Evolutionary conservation across 768 basidiomycete genomes (phyloP).

Genomic region (Trametes cinnabarina): DNA sequence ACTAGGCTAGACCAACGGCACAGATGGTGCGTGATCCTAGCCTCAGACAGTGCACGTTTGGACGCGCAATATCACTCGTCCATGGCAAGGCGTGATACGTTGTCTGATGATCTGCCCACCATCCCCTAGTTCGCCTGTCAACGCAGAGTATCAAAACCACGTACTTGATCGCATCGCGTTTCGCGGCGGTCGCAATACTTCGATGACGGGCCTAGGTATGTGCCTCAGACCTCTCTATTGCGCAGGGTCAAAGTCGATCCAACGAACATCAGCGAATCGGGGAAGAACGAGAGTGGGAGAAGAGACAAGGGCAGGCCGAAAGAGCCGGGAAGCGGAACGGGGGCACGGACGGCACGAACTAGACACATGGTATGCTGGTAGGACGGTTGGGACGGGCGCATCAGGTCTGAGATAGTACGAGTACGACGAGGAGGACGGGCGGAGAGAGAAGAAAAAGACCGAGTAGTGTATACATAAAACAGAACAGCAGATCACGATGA

Average conservation of each 20-base stretch:
- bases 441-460: constrained; percentile 7
- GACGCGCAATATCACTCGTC: too few relatives aligned
- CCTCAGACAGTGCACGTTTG: too few relatives aligned
- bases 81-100: too few relatives aligned
- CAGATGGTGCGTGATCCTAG: too few relatives aligned
- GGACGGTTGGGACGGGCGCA: neutral
- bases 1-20: too few relatives aligned
- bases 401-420: neutral
- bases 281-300: constrained; percentile 3
- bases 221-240: constrained; percentile 1
- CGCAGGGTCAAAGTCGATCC: neutral
- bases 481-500: constrained; percentile 18
- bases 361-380: constrained; percentile 4
- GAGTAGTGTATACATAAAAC: constrained; percentile 17
- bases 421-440: neutral
- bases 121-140: too few relatives aligned
- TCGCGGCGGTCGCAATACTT: too few relatives aligned
- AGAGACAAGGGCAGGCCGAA: constrained; percentile 4
- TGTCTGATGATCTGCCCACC: too few relatives aligned
- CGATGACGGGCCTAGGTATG: too few relatives aligned
- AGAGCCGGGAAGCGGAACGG: constrained; percentile 1
- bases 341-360: neutral
- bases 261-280: neutral
- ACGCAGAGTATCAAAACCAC: too few relatives aligned
- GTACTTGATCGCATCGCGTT: too few relatives aligned